Percentiles rank a stretch among this genome's conserved stretches.
Evolutionary conservation across 2,329 filamentous ascomycete species (phyloP).

Genomic region (Beauveria caledonica): DNA sequence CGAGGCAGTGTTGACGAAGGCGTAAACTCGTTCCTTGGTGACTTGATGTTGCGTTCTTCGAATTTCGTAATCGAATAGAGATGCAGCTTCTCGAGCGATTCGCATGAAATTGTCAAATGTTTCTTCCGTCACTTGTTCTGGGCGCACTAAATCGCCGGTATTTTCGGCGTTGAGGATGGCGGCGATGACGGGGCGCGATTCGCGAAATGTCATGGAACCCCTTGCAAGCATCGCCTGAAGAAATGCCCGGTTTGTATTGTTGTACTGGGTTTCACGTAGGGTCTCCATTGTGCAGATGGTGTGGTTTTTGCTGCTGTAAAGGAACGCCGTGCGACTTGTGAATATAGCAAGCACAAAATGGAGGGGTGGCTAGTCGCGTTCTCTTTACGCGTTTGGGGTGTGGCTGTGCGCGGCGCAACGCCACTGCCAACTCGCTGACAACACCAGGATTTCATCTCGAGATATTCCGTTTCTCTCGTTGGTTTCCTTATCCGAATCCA

Average conservation of each 20-base stretch:
- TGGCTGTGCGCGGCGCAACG: not conserved
- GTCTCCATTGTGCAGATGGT: constrained; percentile 18
- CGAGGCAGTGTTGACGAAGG: constrained; percentile 79
- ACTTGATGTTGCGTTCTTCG: constrained; percentile 63
- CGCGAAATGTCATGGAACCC: constrained; percentile 65
- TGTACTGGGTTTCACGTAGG: constrained; percentile 30
- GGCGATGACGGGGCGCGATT: constrained; percentile 67
- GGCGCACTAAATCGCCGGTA: constrained; percentile 29
- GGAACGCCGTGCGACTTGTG: not conserved
- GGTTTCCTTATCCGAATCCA: too few species aligned
- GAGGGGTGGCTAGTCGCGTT: constrained; percentile 4
- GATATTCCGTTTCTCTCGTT: too few species aligned
- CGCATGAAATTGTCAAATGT: constrained; percentile 62
- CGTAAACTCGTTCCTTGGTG: constrained; percentile 61
- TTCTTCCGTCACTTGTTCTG: constrained; percentile 58
- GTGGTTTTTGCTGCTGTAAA: not conserved
- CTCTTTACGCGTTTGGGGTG: constrained; percentile 8
- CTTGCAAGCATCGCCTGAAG: constrained; percentile 79
- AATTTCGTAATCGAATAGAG: constrained; percentile 81
- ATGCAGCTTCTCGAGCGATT: constrained; percentile 62
- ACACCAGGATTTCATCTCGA: not conserved
- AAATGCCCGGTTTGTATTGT: constrained; percentile 73
- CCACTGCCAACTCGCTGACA: not conserved
- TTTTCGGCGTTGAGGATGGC: constrained; percentile 57
- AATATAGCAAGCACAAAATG: not conserved